These are phyloP conservation scores for Quercus parvula DNA, from an alignment of 306 rosid species.

Conservation along the genomic window DNA sequence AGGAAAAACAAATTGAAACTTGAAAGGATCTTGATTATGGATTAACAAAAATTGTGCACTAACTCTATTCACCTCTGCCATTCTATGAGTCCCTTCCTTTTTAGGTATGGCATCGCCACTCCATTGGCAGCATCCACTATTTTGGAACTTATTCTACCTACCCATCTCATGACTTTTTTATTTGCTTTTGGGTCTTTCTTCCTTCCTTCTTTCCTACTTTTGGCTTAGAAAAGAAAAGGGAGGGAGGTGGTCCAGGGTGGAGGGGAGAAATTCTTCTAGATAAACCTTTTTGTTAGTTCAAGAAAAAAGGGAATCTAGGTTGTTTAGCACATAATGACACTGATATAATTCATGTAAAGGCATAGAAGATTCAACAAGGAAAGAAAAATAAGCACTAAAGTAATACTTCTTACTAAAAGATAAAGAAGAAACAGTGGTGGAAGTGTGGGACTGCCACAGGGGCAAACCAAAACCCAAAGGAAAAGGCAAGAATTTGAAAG, in stretches of 20 bases:
- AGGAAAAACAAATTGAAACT: not conserved
- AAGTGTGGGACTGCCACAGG: not conserved
- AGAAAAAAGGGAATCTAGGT: not conserved
- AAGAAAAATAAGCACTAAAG: not conserved
- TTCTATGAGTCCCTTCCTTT: too few species aligned
- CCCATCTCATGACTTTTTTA: not conserved
- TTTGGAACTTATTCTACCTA: too few species aligned
- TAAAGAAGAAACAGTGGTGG: not conserved
- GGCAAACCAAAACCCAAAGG: not conserved
- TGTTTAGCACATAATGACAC: not conserved
- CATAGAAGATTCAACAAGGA: not conserved
- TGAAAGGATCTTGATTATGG: not conserved
- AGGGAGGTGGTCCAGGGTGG: not conserved
- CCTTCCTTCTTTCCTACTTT: not conserved
- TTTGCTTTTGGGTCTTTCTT: not conserved
- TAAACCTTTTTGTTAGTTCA: constrained; percentile 4
- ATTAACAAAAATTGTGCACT: too few species aligned
- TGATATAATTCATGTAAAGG: not conserved
- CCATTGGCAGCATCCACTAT: too few species aligned
- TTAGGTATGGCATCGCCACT: too few species aligned
- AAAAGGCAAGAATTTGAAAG: not conserved
- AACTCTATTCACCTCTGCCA: too few species aligned
- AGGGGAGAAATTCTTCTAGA: constrained; percentile 15
- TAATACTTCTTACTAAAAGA: not conserved
- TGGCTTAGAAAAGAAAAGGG: not conserved